Percentiles rank a stretch among this genome's conserved stretches.
Evolutionary conservation across 163 green algal species (phyloP).

Genomic region (Dunaliella salina): DNA sequence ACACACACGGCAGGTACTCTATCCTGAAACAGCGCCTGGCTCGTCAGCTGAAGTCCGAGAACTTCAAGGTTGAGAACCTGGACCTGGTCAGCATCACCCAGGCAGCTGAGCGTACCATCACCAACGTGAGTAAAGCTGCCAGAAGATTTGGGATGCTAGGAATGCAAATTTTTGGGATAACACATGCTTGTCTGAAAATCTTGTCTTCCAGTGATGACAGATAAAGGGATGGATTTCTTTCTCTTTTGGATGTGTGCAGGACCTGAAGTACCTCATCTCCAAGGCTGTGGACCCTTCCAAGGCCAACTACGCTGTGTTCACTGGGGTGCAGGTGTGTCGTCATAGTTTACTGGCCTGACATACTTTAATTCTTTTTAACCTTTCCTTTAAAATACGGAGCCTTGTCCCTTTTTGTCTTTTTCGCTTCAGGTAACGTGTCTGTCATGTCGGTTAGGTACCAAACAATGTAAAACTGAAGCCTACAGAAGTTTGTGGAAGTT

Average conservation of each 20-base stretch:
- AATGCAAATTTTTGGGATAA: not conserved
- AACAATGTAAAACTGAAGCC: too few relatives aligned
- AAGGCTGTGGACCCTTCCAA: slow-evolving; percentile 69
- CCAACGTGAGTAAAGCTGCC: slow-evolving; percentile 13
- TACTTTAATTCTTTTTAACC: too few relatives aligned
- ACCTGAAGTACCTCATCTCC: slow-evolving; percentile 79
- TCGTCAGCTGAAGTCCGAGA: slow-evolving; percentile 60
- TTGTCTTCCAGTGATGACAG: too few relatives aligned
- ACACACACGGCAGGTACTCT: slow-evolving; percentile 32
- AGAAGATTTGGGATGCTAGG: not conserved
- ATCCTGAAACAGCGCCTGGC: slow-evolving; percentile 85
- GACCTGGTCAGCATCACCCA: slow-evolving; percentile 62
- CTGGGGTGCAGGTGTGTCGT: slow-evolving; percentile 59
- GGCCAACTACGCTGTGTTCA: slow-evolving; percentile 86
- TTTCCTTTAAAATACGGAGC: too few relatives aligned
- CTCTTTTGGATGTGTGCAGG: slow-evolving; percentile 7
- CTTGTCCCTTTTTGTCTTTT: too few relatives aligned
- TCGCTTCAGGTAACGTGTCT: too few relatives aligned
- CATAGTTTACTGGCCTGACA: too few relatives aligned
- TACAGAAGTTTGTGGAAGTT: too few relatives aligned
- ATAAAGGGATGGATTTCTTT: too few relatives aligned
- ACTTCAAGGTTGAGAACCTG: slow-evolving; percentile 33
- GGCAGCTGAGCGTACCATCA: slow-evolving; percentile 68
- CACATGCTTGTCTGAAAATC: too few relatives aligned
- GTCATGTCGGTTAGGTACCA: too few relatives aligned